Evolutionary conservation across 495 filamentous ascomycete species (phyloP), one percentile per base, ranked within the genome.

Genomic region (Lasiosphaeria miniovina): DNA sequence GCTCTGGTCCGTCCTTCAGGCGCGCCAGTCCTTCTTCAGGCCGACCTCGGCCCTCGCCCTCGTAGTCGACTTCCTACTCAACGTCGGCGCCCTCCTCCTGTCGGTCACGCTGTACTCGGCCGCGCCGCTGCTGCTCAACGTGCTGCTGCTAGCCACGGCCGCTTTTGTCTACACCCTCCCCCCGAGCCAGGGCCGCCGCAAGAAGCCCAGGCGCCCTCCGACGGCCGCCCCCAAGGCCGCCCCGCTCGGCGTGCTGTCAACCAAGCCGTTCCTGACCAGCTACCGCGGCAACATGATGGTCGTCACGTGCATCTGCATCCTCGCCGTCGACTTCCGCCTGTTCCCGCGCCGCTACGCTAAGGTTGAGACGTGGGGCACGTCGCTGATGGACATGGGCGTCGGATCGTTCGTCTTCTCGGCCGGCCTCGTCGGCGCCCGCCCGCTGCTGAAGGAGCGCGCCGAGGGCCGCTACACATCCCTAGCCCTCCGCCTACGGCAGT

Each of bases 331-430:
- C 74, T 99, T 99, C 68, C 84, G 79, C 17, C 75, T 95, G 53
- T 99, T 99, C 62, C 94, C 94, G 2, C 85, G 94, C 3, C 88
- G 94, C 5, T 97, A 97, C 68, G 94, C 91, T 17, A 99, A 99
- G 76, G 94, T 92, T 0, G 94, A 99, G 75, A 97, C 88, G 41
- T 99, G 94, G 92, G 94, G 94, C 24, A 97, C 94, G 24, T 97
- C 93, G 3, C 71, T 99, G 61, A 99, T 99, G 94, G 94, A 99
- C 73, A 80, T 98, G 65, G 94, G 94, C 9, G 94, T 99, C 49
- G 94, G 94, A 5, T 96, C 93, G 2, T 99, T 99, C 68, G 94
- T 99, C 60, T 99, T 96, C 74, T 91, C 92, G 2, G 88, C 88
- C 5, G 94, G 94, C n/a, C 70, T 96, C n/a, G 90, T 98, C 5